Evolutionary conservation across 2,329 filamentous ascomycete species (phyloP), one percentile per base, ranked within the genome.

Genomic region (Coniochaeta sp.): DNA sequence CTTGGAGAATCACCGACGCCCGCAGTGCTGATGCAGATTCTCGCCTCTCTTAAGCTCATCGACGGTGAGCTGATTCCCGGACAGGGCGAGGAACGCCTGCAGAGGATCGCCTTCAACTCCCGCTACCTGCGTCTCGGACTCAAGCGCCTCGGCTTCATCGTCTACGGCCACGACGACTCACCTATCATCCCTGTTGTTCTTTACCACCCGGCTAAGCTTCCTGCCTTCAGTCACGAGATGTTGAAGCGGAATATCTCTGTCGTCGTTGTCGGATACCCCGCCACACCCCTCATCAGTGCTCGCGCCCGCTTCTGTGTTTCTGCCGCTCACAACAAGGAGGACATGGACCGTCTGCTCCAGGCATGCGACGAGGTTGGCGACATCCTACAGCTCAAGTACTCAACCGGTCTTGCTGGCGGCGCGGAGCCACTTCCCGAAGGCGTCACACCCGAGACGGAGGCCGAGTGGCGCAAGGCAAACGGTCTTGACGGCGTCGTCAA

Each of bases 141-240:
- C 63, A 99, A 99, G 79, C 89, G 94, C 60, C 85, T 99, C 50
- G 94, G 94, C 48, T 92, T 91, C 73, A 99, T 99, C 65, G 87
- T 96, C 51, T 96, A 95, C 66, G 94, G 94, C 55, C 91, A 97
- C 67, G 94, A 99, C 65, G 94, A 99, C 72, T 96, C 91, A 4
- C 94, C 94, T 52, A 97, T 99, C 61, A 91, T 99, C 60, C 94
- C 94, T 51, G 71, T 99, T 59, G 81, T 96, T 64, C 83, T 99
- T 26, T 99, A 96, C 78, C 90, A 97, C 72, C 94, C 94, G n/a
- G 94, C 89, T 62, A 99, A 99, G 75, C 96, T 99, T 78, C 89
- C 92, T 4, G 92, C 94, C 53, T 99, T 99, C 71, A 96, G 91
- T 48, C 94, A 96, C 67, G 94, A 97, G 70, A 97, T 99, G 94